A percentile compares a stretch with the other conserved stretches of the same genome.
phyloP scores from a whole-genome alignment of 352 stramenopile genomes.

The Thraustochytrium sp. region DNA sequence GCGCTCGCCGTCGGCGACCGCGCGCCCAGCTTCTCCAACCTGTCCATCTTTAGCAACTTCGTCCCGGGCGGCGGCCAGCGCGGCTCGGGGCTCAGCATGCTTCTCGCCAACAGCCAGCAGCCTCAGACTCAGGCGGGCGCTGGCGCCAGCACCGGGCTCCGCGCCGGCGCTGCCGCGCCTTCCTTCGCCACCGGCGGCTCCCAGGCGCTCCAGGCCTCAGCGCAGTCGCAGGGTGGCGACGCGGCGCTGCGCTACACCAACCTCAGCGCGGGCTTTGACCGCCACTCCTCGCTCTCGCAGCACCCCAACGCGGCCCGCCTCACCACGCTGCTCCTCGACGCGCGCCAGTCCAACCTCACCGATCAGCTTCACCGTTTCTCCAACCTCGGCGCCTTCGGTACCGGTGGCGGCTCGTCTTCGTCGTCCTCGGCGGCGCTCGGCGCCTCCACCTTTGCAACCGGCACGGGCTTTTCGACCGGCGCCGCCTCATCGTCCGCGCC shows the following conservation, averaged over 20 bases:
- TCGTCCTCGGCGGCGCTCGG: not conserved
- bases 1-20: not conserved
- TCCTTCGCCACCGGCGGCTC: not conserved
- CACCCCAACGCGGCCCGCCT: not conserved
- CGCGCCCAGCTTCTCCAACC: not conserved
- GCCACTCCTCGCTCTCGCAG: not conserved
- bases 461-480: not conserved
- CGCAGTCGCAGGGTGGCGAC: not conserved
- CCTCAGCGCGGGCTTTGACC: not conserved
- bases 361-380: not conserved
- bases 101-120: not conserved
- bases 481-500: not conserved
- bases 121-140: not conserved
- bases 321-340: not conserved
- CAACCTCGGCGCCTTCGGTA: not conserved
- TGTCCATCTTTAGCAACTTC: not conserved
- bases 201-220: not conserved
- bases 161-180: not conserved
- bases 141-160: not conserved
- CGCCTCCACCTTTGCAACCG: not conserved
- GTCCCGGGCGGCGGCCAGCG: not conserved
- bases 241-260: not conserved
- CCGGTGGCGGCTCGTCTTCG: not conserved
- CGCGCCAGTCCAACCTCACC: not conserved
- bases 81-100: not conserved